Evolutionary conservation across 805 yeast genomes (phyloP).

Genomic region (Naumovozyma dairenensis): DNA sequence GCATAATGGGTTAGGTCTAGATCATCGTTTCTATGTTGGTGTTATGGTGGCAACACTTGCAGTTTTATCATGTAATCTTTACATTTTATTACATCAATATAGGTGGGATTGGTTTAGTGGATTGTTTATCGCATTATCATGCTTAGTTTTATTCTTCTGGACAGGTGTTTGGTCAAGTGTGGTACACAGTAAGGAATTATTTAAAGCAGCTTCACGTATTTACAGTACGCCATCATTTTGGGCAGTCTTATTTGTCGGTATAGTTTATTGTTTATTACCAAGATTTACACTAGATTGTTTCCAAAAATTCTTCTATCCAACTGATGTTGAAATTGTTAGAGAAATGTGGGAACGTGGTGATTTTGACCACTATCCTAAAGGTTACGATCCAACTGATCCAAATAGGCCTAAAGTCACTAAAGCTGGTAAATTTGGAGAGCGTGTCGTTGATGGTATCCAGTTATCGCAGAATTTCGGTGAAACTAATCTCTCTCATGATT

Average conservation of each 20-base stretch:
- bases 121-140: slow-evolving; percentile 46
- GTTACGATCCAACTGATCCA: slow-evolving; percentile 78
- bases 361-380: slow-evolving; percentile 52
- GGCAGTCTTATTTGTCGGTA: slow-evolving; percentile 60
- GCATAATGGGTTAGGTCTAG: slow-evolving; percentile 47
- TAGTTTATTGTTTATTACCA: slow-evolving; percentile 54
- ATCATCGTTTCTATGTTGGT: slow-evolving; percentile 70
- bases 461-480: slow-evolving; percentile 7
- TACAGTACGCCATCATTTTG: slow-evolving; percentile 56
- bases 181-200: slow-evolving; percentile 46
- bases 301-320: slow-evolving; percentile 45
- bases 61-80: slow-evolving; percentile 55
- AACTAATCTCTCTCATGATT: slow-evolving; percentile 19
- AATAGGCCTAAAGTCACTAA: slow-evolving; percentile 44
- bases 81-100: slow-evolving; percentile 55
- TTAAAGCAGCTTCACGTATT: slow-evolving; percentile 53
- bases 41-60: slow-evolving; percentile 56
- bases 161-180: slow-evolving; percentile 70
- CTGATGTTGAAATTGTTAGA: slow-evolving; percentile 62
- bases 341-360: slow-evolving; percentile 63
- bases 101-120: slow-evolving; percentile 76
- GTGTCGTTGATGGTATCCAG: slow-evolving; percentile 24
- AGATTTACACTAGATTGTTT: slow-evolving; percentile 52
- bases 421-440: slow-evolving; percentile 30
- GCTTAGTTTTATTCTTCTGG: slow-evolving; percentile 59